A percentile compares a stretch with the other conserved stretches of the same genome.
These are phyloP conservation scores for Pichia sp. DNA, from an alignment of 1,139 yeast species.

Conservation along the genomic window DNA sequence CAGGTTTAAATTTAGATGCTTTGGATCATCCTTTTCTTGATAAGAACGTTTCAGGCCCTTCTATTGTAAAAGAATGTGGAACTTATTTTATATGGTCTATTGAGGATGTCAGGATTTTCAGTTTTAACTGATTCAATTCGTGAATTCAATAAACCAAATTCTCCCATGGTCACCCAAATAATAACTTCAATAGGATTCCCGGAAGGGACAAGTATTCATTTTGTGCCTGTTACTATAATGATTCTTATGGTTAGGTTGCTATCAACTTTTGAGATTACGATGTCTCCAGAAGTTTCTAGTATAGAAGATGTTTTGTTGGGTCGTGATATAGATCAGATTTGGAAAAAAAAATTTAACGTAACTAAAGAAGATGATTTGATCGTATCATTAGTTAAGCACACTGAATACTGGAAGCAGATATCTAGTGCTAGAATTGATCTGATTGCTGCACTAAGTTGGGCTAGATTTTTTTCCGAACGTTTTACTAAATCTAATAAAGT, in stretches of 20 bases:
- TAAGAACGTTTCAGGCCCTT: neutral
- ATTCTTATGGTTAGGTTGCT: neutral
- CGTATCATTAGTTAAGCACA: neutral
- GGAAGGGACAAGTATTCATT: neutral
- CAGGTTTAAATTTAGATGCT: neutral
- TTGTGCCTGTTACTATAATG: neutral
- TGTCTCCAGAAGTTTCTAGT: neutral
- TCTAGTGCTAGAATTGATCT: neutral
- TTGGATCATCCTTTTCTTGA: neutral
- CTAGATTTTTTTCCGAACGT: neutral
- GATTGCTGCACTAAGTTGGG: neutral
- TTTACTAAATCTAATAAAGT: neutral
- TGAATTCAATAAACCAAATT: neutral
- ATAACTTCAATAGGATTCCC: neutral
- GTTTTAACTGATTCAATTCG: neutral
- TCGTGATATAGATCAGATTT: neutral
- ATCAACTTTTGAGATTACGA: neutral
- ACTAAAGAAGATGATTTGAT: neutral
- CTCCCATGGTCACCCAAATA: neutral
- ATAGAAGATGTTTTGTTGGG: neutral
- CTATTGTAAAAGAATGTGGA: neutral
- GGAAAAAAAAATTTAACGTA: neutral
- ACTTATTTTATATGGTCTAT: neutral
- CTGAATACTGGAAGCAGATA: neutral
- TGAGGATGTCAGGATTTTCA: neutral